phyloP scores from a whole-genome alignment of 495 filamentous ascomycete species.

The Thozetella sp. region DNA sequence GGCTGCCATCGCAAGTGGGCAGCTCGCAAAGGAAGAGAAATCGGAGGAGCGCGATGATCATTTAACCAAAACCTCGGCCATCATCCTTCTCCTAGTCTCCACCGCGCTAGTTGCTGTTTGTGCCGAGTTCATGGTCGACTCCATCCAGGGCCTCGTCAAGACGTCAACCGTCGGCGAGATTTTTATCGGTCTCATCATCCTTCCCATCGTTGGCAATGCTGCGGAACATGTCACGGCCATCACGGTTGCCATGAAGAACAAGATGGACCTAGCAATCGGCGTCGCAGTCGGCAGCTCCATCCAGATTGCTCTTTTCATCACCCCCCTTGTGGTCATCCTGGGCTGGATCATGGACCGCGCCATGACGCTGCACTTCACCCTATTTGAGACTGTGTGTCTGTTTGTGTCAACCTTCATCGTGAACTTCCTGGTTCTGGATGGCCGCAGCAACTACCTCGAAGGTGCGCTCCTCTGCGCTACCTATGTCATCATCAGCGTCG shows the following conservation, averaged over 20 bases:
- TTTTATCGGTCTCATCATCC: slow-evolving; percentile 86
- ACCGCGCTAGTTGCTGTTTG: slow-evolving; percentile 83
- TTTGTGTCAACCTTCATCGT: slow-evolving; percentile 89
- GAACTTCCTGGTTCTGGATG: slow-evolving; percentile 88
- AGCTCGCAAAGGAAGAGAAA: slow-evolving; percentile 30
- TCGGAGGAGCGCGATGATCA: slow-evolving; percentile 48
- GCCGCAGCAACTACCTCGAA: slow-evolving; percentile 86
- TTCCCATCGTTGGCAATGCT: slow-evolving; percentile 90
- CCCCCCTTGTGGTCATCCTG: slow-evolving; percentile 84
- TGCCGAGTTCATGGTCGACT: slow-evolving; percentile 84
- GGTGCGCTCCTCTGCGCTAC: slow-evolving; percentile 79
- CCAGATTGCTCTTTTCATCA: slow-evolving; percentile 88
- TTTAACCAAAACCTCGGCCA: slow-evolving; percentile 74
- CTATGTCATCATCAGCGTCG: slow-evolving; percentile 78
- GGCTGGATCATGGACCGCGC: slow-evolving; percentile 82
- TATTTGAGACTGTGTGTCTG: slow-evolving; percentile 86
- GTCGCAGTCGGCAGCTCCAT: slow-evolving; percentile 88
- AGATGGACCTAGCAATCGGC: slow-evolving; percentile 93
- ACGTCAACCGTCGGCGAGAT: slow-evolving; percentile 66
- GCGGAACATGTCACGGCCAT: slow-evolving; percentile 92
- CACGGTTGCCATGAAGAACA: slow-evolving; percentile 88
- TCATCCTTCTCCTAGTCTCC: slow-evolving; percentile 73
- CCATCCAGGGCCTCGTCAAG: slow-evolving; percentile 71
- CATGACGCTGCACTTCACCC: slow-evolving; percentile 88
- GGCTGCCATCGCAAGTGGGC: slow-evolving; percentile 21